A percentile compares a stretch with the other conserved stretches of the same genome.
phyloP scores from a whole-genome alignment of 345 rosid genomes.

The Turritis glabra region DNA sequence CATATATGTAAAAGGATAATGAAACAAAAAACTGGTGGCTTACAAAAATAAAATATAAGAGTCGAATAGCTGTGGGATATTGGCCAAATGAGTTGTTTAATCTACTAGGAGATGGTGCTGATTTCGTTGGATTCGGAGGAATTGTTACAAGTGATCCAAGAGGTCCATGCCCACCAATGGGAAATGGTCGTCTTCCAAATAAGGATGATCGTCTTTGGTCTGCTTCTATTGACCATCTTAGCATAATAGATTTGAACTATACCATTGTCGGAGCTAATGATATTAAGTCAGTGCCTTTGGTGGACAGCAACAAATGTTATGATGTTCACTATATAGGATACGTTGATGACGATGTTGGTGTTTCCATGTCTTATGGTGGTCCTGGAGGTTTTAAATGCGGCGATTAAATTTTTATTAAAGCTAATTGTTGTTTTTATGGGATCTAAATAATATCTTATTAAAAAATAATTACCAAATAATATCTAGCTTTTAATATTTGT shows the following conservation, averaged over 20 bases:
- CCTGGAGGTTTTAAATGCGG: not conserved
- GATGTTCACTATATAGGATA: not conserved
- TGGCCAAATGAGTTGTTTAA: conserved; percentile 1
- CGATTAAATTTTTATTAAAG: not conserved
- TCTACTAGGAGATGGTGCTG: not conserved
- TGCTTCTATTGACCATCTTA: not conserved
- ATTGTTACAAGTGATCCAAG: not conserved
- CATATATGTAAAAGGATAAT: not conserved
- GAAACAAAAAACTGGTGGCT: not conserved
- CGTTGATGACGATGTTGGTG: not conserved
- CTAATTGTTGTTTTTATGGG: not conserved
- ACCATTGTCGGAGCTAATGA: not conserved
- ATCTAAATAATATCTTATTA: no score
- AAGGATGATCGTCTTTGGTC: not conserved
- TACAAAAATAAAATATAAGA: not conserved
- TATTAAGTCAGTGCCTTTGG: not conserved
- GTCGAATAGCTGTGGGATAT: not conserved
- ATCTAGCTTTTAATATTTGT: no score
- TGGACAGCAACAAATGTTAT: not conserved
- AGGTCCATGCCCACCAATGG: not conserved
- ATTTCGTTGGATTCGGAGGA: not conserved
- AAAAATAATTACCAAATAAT: no score
- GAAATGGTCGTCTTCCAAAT: not conserved
- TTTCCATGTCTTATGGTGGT: not conserved
- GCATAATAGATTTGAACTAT: not conserved